phyloP scores from a whole-genome alignment of 257 asterid species.

The Solanum microdontum region DNA sequence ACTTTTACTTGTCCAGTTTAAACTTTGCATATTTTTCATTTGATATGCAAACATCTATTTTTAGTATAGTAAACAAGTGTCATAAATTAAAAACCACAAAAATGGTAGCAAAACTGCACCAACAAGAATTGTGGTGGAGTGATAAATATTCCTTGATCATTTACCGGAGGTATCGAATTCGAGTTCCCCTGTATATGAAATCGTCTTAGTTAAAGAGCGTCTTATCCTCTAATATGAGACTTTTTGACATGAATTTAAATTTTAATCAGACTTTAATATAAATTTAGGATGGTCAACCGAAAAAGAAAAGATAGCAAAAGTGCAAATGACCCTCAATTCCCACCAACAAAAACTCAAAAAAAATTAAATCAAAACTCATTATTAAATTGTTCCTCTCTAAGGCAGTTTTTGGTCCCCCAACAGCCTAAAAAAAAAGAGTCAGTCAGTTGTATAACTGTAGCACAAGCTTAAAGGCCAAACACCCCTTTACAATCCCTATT shows the following conservation, averaged over 20 bases:
- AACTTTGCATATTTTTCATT: not conserved
- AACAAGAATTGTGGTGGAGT: too few species aligned
- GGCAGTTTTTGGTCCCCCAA: constrained; percentile 9
- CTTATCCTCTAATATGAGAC: too few species aligned
- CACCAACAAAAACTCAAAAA: not conserved
- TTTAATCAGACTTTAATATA: too few species aligned
- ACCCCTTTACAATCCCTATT: constrained; percentile 4
- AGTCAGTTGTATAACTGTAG: constrained; percentile 12
- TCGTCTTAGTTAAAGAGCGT: too few species aligned
- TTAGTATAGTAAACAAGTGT: not conserved
- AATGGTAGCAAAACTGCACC: not conserved
- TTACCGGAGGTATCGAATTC: fast-evolving
- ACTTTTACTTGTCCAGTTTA: too few species aligned
- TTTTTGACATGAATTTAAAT: too few species aligned
- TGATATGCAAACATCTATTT: too few species aligned
- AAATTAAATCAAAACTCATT: not conserved
- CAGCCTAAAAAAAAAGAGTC: not conserved
- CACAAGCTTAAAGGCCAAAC: not conserved
- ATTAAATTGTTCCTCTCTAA: not conserved
- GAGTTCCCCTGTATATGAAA: too few species aligned
- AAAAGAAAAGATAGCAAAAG: not conserved
- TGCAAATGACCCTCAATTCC: not conserved
- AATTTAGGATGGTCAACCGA: too few species aligned
- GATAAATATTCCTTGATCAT: too few species aligned
- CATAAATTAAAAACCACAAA: not conserved